These are phyloP conservation scores for Ambispora gerdemannii DNA, from an alignment of 192 early-diverging fungal species.

Conservation along the genomic window DNA sequence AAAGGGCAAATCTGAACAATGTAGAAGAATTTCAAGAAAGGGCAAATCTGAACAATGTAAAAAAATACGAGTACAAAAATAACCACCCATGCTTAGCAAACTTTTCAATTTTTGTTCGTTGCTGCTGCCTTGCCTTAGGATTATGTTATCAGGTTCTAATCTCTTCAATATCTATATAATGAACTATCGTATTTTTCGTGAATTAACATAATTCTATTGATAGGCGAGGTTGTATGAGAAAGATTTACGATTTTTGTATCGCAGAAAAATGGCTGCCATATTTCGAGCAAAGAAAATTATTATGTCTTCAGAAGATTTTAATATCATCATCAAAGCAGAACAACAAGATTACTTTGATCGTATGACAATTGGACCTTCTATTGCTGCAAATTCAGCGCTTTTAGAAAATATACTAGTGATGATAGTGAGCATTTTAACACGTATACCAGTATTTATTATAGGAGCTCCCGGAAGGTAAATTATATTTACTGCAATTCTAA, in stretches of 20 bases:
- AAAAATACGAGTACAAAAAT: neutral
- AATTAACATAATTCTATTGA: too few relatives aligned
- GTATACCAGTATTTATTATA: constrained; percentile 31
- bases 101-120: constrained; percentile 6
- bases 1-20: neutral
- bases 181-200: too few relatives aligned
- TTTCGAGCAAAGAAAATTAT: constrained; percentile 7
- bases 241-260: neutral
- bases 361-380: constrained; percentile 15
- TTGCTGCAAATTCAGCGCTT: constrained; percentile 22
- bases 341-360: constrained; percentile 27
- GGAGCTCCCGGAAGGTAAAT: constrained; percentile 25
- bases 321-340: constrained; percentile 5
- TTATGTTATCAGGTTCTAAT: constrained; percentile 25
- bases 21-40: neutral
- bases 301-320: neutral
- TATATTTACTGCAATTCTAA: too few relatives aligned
- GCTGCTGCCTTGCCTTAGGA: constrained; percentile 5
- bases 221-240: constrained; percentile 11
- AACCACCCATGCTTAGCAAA: too few relatives aligned
- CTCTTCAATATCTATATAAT: too few relatives aligned
- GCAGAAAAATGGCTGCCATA: constrained; percentile 16
- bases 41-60: neutral
- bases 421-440: constrained; percentile 27
- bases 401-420: constrained; percentile 29